A percentile compares a stretch with the other conserved stretches of the same genome.
Evolutionary conservation across 257 asterid species (phyloP).

Genomic region (Przewalskia tangutica): DNA sequence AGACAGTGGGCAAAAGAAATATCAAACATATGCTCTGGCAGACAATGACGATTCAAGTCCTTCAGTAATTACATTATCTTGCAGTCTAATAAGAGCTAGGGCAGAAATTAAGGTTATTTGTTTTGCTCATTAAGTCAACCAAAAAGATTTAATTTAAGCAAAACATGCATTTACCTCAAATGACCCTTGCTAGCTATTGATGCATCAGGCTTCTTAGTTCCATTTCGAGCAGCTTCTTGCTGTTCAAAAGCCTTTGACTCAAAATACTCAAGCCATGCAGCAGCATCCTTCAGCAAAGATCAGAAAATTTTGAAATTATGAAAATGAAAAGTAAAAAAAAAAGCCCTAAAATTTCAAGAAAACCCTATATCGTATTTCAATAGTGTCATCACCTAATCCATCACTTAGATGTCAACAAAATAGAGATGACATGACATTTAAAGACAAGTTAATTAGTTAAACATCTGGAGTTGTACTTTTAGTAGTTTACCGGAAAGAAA

Average conservation of each 20-base stretch:
- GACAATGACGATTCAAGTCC: constrained; percentile 1
- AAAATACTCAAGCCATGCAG: constrained; percentile 99
- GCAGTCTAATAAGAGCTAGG: background rate
- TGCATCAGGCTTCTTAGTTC: constrained; percentile 93
- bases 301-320: background rate
- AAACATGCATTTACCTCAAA: constrained; percentile 56
- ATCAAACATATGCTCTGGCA: background rate
- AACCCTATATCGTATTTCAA: background rate
- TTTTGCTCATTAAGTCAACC: background rate
- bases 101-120: background rate
- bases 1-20: background rate
- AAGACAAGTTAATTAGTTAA: background rate
- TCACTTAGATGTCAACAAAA: background rate
- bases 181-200: constrained; percentile 99
- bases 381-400: background rate
- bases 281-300: constrained; percentile 78
- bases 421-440: background rate
- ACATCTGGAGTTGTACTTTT: background rate
- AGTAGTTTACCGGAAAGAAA: background rate
- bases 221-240: constrained; percentile 94
- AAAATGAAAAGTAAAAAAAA: background rate
- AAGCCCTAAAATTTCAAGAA: background rate
- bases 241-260: constrained; percentile 98
- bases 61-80: background rate
- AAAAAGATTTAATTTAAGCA: constrained; percentile 20